phyloP scores from a whole-genome alignment of 495 filamentous ascomycete species.

The Physcia stellaris region DNA sequence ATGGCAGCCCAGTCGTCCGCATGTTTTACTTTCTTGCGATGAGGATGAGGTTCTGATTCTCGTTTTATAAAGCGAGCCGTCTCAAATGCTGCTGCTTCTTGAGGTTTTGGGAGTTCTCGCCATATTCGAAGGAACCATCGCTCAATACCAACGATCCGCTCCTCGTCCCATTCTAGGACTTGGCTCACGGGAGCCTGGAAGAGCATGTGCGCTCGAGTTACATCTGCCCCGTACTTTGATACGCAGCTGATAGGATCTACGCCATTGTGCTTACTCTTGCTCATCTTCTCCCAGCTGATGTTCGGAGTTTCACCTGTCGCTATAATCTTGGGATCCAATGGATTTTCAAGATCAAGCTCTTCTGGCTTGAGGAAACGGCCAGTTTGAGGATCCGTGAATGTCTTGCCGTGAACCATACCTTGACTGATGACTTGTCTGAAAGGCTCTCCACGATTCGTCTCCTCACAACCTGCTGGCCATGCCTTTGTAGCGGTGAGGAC shows the following conservation, averaged over 20 bases:
- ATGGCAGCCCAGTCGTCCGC: too few species aligned
- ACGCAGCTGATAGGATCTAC: slow-evolving; percentile 69
- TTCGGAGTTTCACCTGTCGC: slow-evolving; percentile 41
- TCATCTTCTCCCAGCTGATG: slow-evolving; percentile 80
- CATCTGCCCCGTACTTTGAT: slow-evolving; percentile 62
- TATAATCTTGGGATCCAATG: slow-evolving; percentile 42
- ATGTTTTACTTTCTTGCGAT: too few species aligned
- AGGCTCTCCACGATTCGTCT: slow-evolving; percentile 42
- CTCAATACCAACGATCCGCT: slow-evolving; percentile 66
- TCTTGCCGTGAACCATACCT: slow-evolving; percentile 87
- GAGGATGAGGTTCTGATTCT: too few species aligned
- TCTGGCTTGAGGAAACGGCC: slow-evolving; percentile 66
- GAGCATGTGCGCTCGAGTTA: slow-evolving; percentile 71
- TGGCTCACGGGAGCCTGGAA: slow-evolving; percentile 77
- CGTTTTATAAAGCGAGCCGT: too few species aligned
- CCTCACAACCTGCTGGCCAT: slow-evolving; percentile 32
- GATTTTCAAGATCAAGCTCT: slow-evolving; percentile 53
- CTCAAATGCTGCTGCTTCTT: slow-evolving; percentile 11
- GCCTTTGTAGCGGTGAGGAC: slow-evolving; percentile 50
- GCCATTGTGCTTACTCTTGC: slow-evolving; percentile 89
- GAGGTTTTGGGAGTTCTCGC: slow-evolving; percentile 2
- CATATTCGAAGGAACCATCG: slow-evolving; percentile 62
- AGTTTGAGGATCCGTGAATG: slow-evolving; percentile 58
- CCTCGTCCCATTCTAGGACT: slow-evolving; percentile 75
- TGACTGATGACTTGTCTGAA: slow-evolving; percentile 73